Conservation (phyloP, 2,329 filamentous ascomycete species). For the Pseudogymnoascus sp. region DNA sequence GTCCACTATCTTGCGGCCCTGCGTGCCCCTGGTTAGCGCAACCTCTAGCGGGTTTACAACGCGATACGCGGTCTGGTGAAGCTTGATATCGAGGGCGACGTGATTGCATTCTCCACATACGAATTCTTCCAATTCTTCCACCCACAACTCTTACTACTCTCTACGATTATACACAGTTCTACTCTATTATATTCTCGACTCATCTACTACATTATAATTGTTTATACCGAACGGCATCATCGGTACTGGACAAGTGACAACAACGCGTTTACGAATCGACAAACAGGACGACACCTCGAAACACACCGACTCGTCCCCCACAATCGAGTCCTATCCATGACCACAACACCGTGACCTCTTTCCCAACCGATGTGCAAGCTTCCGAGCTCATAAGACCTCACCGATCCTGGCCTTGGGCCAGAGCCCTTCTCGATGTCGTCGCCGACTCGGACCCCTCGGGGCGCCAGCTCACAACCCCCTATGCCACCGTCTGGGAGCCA, state of each 20-base stretch:
- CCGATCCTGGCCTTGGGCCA: slow-evolving; percentile 2
- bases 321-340: background rate
- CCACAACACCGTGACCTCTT: background rate
- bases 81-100: slow-evolving; percentile 3
- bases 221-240: background rate
- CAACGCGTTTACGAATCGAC: background rate
- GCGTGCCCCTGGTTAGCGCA: slow-evolving; percentile 1
- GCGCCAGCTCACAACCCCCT: background rate
- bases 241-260: background rate
- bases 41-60: slow-evolving; percentile 6
- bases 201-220: background rate
- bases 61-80: slow-evolving; percentile 6
- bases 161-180: background rate
- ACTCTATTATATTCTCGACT: slow-evolving; percentile 4
- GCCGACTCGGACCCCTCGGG: background rate
- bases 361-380: slow-evolving; percentile 1
- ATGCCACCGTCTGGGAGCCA: background rate
- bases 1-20: slow-evolving; percentile 7
- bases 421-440: background rate
- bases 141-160: background rate
- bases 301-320: background rate
- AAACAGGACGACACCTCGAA: slow-evolving; percentile 1
- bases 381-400: background rate
- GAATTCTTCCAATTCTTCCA: slow-evolving; percentile 1
- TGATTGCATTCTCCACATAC: slow-evolving; percentile 3